Base-by-base conservation (phyloP, 257 asterid species). In the Solanum neorickii region DNA sequence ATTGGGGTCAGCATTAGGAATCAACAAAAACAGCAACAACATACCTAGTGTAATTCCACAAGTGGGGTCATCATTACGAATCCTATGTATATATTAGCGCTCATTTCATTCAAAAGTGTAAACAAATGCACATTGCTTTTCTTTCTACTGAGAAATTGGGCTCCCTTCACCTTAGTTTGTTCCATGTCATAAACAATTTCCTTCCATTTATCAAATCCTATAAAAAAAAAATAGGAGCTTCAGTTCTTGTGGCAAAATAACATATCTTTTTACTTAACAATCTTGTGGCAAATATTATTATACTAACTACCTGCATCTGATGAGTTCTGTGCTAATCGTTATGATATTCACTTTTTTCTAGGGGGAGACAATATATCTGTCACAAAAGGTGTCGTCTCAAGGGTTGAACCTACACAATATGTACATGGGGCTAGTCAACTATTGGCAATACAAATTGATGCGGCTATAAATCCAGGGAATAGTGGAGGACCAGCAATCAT, bases 401-500 rank as follows among this genome's bases (percentile, higher is more conserved):
- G 99, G 89, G 99, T 97, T 86, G 99, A 97, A 91, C 99, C 95
- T 52, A 97, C 99, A 6, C 99, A 97, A 86, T 97, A 97, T 72
- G 98, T 95, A 37, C 99, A 97, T 88, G 98, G 99, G 86, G 97
- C 98, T 49, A 91, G 98, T 42, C 99, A 95, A 88, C 94, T 95
- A 23, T 86, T 97, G 91, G 98, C 99, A 23, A 97, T 97, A 87
- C 99, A 97, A 93, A 97, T 97, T 89, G 99, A 97, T 90, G 99
- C 99, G 41, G 99, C 99, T 83, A 97, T 97, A 89, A 97, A 97
- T 91, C 99, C 99, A 10, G 99, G 99, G 83, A 97, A 97, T 86
- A 97, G 99, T 85, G 99, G 99, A 82, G 99, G 99, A 65, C 99
- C 99, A 7, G 99, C 99, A 86, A 92, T 97, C 89, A 94, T 95